Evolutionary conservation across 1,284 basidiomycete genomes (phyloP), one percentile per base, ranked within the genome.

Genomic region (Testicularia cyperi): DNA sequence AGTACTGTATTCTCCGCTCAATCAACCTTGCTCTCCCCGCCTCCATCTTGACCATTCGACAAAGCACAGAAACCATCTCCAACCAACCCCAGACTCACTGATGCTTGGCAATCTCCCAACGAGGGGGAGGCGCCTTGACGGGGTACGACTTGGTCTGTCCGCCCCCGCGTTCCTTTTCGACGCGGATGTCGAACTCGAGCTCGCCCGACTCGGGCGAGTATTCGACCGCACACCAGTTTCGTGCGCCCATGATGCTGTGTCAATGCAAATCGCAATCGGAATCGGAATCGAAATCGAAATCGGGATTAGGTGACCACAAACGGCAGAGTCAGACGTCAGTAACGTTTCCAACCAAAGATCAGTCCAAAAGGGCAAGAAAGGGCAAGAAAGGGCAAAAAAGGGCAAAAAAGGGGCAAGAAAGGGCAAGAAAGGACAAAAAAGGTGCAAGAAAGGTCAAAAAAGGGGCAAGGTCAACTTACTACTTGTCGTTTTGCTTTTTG

Each of bases 141-240:
- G 55, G 44, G 31, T 74, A 76, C 13, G 45, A 38, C 53, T 75
- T 74, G 9, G 62, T 71, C 30, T 57, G 58, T 15, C 70, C 72
- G 2, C 46, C 38, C 6, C 74, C 74, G 14, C 68, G 44, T 9
- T 43, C 49, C 29, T 62, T 68, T 25, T 98, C 94, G 5, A 97
- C 85, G 2, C 88, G 83, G 61, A 97, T 83, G 65, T 92, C 88
- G 61, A 92, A 96, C n/a, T 84, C 77, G 40, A 97, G 74, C 14
- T 88, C 86, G 0, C 86, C 86, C 2, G 82, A 82, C 2, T 65
- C 39, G 4, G 77, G 69, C 30, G 88, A 82, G 78, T 83, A 87
- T 23, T 83, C 79, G 5, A 88, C 84, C n/a, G 82, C 81, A 65
- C 90, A 88, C 84, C 90, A 98, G 77, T 98, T 98, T 30, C 94